A percentile compares a stretch with the other conserved stretches of the same genome.
Evolutionary conservation across 2,329 filamentous ascomycete genomes (phyloP).

Genomic region (Monosporascus ibericus): DNA sequence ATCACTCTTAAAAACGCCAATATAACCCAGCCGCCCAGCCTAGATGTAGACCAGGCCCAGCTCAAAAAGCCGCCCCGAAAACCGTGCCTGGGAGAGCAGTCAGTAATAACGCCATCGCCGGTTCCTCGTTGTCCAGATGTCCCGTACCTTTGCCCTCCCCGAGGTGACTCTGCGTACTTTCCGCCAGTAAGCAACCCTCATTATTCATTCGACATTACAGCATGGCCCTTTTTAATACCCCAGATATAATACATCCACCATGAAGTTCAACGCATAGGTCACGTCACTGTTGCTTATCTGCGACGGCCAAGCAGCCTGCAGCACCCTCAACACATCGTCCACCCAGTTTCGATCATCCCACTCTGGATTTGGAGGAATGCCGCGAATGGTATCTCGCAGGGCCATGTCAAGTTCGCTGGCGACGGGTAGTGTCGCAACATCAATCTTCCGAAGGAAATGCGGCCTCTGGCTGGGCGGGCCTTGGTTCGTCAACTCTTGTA

Average conservation of each 20-base stretch:
- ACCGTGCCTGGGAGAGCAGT: not conserved
- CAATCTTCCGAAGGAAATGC: conserved; percentile 1
- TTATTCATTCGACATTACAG: not conserved
- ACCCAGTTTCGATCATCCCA: conserved; percentile 8
- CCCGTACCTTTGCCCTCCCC: not conserved
- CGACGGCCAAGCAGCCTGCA: conserved; percentile 4
- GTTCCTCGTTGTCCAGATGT: not conserved
- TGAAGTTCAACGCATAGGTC: not conserved
- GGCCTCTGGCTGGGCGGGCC: not conserved
- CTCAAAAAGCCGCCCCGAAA: not conserved
- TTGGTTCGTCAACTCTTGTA: not conserved
- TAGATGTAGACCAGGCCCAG: not conserved
- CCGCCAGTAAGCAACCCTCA: too few species aligned
- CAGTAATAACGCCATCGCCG: not conserved
- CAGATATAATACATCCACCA: conserved; percentile 3
- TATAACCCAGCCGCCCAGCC: not conserved
- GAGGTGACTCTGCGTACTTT: not conserved
- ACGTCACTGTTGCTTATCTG: not conserved
- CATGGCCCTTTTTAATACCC: not conserved
- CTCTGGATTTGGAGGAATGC: conserved; percentile 3
- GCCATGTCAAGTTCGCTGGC: conserved; percentile 1
- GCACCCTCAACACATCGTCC: conserved; percentile 4
- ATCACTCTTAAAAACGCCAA: not conserved
- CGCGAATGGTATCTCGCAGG: conserved; percentile 4
- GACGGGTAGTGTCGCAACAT: conserved; percentile 5